Conservation (phyloP, 148 eudicot genomes). For the Camellia lanceoleosa region DNA sequence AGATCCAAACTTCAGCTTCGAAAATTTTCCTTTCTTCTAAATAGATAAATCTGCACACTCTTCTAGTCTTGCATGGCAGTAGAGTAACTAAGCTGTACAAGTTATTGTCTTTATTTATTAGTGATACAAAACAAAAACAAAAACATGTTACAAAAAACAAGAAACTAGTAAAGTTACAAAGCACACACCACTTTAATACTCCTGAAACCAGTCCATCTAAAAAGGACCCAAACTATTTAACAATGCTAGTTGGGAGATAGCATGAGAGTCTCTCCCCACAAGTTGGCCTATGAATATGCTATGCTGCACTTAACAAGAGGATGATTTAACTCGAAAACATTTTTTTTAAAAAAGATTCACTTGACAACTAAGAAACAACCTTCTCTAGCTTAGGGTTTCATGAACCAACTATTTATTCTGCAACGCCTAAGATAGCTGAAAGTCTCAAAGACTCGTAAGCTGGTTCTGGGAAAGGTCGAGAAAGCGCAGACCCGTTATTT, state of each 20-base stretch:
- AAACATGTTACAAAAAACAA: neutral
- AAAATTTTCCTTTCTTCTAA: too few species aligned
- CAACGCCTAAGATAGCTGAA: too few species aligned
- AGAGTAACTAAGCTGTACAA: too few species aligned
- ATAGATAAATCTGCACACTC: too few species aligned
- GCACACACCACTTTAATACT: too few species aligned
- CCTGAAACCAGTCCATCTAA: neutral
- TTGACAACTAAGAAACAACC: neutral
- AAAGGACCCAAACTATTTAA: neutral
- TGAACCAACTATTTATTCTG: neutral
- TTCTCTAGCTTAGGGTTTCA: neutral
- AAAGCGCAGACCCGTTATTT: conserved; percentile 49
- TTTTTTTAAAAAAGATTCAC: neutral
- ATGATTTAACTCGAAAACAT: neutral
- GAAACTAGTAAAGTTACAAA: too few species aligned
- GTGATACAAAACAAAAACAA: too few species aligned
- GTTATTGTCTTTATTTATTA: too few species aligned
- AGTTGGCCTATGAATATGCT: neutral
- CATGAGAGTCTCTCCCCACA: neutral
- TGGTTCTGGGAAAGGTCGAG: conserved; percentile 75
- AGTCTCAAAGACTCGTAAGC: conserved; percentile 37
- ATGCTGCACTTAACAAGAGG: neutral
- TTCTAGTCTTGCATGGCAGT: too few species aligned
- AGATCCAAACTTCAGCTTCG: too few species aligned
- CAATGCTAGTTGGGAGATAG: neutral